Conservation (phyloP, 2,329 filamentous ascomycete species). For the Fusarium sp. region DNA sequence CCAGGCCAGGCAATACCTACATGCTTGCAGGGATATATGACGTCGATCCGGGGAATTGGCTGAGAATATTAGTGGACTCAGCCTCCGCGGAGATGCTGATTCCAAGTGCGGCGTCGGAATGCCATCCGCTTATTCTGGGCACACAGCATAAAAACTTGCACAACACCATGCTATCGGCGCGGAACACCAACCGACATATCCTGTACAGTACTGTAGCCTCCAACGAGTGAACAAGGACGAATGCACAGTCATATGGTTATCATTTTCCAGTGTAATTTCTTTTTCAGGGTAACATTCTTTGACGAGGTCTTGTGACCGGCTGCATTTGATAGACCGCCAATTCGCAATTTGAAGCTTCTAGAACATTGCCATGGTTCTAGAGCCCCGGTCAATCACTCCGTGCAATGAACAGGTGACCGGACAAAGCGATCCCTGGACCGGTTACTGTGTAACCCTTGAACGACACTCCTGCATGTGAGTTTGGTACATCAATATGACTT, state of each 20-base stretch:
- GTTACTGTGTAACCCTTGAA: slow-evolving; percentile 8
- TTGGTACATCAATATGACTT: background rate
- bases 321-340: slow-evolving; percentile 26
- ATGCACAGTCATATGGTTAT: background rate
- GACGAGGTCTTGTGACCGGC: slow-evolving; percentile 7
- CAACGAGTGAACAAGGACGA: background rate
- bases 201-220: background rate
- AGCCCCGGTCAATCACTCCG: slow-evolving; percentile 5
- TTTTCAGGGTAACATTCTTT: background rate
- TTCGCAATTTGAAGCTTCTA: slow-evolving; percentile 33
- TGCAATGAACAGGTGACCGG: slow-evolving; percentile 18
- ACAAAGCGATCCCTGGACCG: slow-evolving; percentile 10
- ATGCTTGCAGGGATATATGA: slow-evolving; percentile 34
- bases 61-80: slow-evolving; percentile 23
- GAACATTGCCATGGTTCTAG: slow-evolving; percentile 34
- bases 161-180: slow-evolving; percentile 10
- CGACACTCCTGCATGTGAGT: background rate
- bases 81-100: slow-evolving; percentile 37
- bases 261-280: background rate
- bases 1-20: background rate
- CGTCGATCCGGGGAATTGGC: slow-evolving; percentile 33
- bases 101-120: slow-evolving; percentile 28
- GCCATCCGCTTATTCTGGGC: slow-evolving; percentile 16
- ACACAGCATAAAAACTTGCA: slow-evolving; percentile 17
- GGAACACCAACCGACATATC: slow-evolving; percentile 10